phyloP scores from a whole-genome alignment of 2,329 filamentous ascomycete species.

The Colletotrichum tamarilloi region DNA sequence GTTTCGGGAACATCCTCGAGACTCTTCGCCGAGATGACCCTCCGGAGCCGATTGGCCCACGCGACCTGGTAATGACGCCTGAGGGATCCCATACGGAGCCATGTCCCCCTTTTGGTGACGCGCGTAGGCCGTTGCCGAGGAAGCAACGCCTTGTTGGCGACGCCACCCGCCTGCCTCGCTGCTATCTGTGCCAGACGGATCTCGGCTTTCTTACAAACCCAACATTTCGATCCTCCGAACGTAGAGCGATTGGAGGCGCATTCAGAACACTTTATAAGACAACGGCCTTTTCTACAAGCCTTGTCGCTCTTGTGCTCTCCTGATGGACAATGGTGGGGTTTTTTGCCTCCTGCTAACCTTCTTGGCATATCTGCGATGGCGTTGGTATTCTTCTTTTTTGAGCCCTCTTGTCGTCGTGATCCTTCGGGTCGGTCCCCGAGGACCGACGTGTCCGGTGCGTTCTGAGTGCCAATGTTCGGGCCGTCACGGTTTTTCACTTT shows the following conservation, averaged over 20 bases:
- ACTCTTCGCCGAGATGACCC: not conserved
- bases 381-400: not conserved
- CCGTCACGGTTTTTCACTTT: not conserved
- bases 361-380: not conserved
- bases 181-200: not conserved
- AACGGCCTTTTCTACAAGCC: not conserved
- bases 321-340: conserved; percentile 12
- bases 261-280: not conserved
- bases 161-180: not conserved
- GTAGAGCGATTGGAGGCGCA: not conserved
- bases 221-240: not conserved
- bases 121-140: no score
- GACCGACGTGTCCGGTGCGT: not conserved
- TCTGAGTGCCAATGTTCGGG: not conserved
- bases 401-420: not conserved
- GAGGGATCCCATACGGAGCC: not conserved
- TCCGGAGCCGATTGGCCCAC: not conserved
- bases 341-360: conserved; percentile 6
- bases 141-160: not conserved
- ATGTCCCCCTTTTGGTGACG: not conserved
- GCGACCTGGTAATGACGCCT: not conserved
- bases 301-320: not conserved
- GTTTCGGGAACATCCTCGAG: not conserved
- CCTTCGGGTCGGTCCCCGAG: not conserved
- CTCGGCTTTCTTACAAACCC: not conserved